Evolutionary conservation across 2,329 filamentous ascomycete species (phyloP), one percentile per base, ranked within the genome.

Genomic region (Epichloe amarillans): DNA sequence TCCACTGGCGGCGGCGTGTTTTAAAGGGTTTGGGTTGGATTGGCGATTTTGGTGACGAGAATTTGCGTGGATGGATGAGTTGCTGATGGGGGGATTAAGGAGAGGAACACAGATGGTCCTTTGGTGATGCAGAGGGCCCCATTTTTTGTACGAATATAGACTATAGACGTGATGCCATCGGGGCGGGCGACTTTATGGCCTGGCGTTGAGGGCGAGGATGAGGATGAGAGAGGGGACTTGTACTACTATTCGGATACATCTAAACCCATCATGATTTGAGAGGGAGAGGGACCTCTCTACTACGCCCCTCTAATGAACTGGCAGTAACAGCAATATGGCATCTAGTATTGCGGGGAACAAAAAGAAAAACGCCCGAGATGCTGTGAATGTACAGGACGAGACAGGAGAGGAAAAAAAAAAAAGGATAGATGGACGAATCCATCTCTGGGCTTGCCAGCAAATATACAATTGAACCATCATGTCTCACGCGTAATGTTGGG

Each of bases 401-500:
- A 40, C 23, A 41, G 12, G 19, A 21, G 1, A 21, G 3, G 3
- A 3, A 3, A 6, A n/a, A 14, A n/a, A 7, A 12, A 17, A 44
- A 11, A 40, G 7, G 33, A 45, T 5, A 14, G 8, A 19, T n/a
- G 3, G 23, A n/a, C n/a, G 4, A 33, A 7, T 7, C 23, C 26
- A 30, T 30, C 8, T 8, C 26, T 30, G 8, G 11, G 6, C 2
- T 21, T 7, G 21, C 12, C 17, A n/a, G 33, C 11, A 40, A 38
- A 40, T 26, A 23, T n/a, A 15, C 15, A 41, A 11, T 21, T n/a
- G 5, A 26, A 50, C 50, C 50, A 62, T 57, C 48, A 57, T 26
- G 52, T 42, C 36, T 59, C 54, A 15, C 63, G 59, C 58, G 66
- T 63, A 47, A 82, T 77, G 56, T 81, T 79, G 17, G 77, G 77